Evolutionary conservation across 1,284 basidiomycete genomes (phyloP).

Genomic region (Trichosporon asahii): DNA sequence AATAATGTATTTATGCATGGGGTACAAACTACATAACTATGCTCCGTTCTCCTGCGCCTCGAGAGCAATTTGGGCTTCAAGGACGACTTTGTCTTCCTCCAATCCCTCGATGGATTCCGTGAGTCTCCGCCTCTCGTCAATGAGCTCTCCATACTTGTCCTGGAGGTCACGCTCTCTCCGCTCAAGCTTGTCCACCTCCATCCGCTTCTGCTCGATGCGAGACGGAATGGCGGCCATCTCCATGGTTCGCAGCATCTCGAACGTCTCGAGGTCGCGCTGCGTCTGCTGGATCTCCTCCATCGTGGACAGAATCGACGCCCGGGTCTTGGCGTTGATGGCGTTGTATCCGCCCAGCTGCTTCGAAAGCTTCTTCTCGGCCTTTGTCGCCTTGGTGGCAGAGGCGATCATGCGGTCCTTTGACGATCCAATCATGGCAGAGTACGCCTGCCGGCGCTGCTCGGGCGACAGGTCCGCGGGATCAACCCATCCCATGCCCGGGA

Average conservation of each 20-base stretch:
- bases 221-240: conserved; percentile 72
- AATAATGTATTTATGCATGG: neutral
- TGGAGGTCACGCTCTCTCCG: conserved; percentile 72
- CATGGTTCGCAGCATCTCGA: conserved; percentile 65
- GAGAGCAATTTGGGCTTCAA: conserved; percentile 47
- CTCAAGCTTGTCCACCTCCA: conserved; percentile 78
- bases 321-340: conserved; percentile 67
- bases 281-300: conserved; percentile 67
- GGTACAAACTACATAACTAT: neutral
- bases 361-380: conserved; percentile 86
- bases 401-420: conserved; percentile 73
- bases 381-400: conserved; percentile 74
- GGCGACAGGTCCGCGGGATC: conserved; percentile 60
- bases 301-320: conserved; percentile 63
- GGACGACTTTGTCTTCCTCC: conserved; percentile 50
- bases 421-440: conserved; percentile 61
- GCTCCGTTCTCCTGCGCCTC: conserved; percentile 39
- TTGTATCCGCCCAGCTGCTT: conserved; percentile 89
- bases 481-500: conserved; percentile 65
- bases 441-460: conserved; percentile 65
- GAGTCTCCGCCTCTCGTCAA: conserved; percentile 65
- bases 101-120: conserved; percentile 58
- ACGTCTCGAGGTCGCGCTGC: conserved; percentile 72
- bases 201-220: conserved; percentile 68
- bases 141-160: conserved; percentile 75